Evolutionary conservation across 441 rosid genomes (phyloP).

Genomic region (Populus hybrid): DNA sequence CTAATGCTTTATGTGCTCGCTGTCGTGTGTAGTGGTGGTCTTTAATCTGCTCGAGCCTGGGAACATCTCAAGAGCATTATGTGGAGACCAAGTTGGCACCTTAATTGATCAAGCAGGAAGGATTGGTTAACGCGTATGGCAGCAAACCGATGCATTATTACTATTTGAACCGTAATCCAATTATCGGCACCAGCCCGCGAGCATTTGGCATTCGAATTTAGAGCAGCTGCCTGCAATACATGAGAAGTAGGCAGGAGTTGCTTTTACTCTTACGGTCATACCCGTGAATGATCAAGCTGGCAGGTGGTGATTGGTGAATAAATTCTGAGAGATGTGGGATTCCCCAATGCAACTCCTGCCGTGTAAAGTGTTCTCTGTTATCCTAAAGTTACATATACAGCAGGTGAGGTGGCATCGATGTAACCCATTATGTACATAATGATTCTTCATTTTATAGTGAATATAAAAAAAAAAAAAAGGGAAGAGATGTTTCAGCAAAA

Average conservation of each 20-base stretch:
- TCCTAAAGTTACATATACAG: background rate
- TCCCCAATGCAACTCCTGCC: background rate
- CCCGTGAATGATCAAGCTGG: background rate
- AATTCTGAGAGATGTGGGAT: background rate
- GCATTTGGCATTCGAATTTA: background rate
- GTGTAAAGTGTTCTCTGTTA: background rate
- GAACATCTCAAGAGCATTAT: conserved; percentile 56
- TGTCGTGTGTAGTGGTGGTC: conserved; percentile 40
- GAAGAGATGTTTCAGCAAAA: background rate
- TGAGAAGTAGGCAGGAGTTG: background rate
- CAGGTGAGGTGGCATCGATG: background rate
- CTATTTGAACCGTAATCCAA: background rate
- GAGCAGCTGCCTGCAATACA: background rate
- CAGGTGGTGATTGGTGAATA: background rate
- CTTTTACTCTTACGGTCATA: too few species aligned
- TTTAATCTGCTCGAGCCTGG: conserved; percentile 59
- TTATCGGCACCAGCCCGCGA: background rate
- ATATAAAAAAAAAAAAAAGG: background rate
- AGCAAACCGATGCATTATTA: background rate
- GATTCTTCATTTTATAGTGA: background rate
- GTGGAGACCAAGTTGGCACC: conserved; percentile 64
- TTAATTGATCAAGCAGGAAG: conserved; percentile 51
- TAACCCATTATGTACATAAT: background rate
- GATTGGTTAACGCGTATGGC: conserved; percentile 11
- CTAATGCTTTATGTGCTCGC: background rate